Percentiles rank a stretch among this genome's conserved stretches.
Evolutionary conservation across 306 rosid genomes (phyloP).

Genomic region (Sindora glabra): DNA sequence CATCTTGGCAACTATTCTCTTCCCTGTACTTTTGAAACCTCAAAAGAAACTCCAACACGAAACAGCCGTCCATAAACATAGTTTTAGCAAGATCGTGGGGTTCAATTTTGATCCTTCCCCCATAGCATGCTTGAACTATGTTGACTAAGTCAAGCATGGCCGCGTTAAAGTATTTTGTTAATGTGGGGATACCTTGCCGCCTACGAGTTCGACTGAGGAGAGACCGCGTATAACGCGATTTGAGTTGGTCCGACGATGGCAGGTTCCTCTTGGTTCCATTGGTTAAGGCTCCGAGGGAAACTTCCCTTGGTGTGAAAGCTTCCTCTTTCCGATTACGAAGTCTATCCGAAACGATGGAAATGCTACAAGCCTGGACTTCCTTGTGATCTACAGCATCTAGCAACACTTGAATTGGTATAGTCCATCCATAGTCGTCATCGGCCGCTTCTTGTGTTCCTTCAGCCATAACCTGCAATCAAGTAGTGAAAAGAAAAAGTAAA

Average conservation of each 20-base stretch:
- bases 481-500: too few species aligned
- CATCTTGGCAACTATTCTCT: neutral
- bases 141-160: slow-evolving; percentile 16
- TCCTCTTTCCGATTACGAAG: slow-evolving; percentile 20
- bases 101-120: slow-evolving; percentile 14
- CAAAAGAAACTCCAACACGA: slow-evolving; percentile 29
- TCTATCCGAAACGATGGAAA: slow-evolving; percentile 13
- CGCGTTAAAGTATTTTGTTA: neutral
- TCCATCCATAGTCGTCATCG: slow-evolving; percentile 17
- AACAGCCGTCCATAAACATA: slow-evolving; percentile 38
- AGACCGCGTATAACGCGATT: slow-evolving; percentile 20
- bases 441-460: neutral
- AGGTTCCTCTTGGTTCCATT: slow-evolving; percentile 16
- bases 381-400: slow-evolving; percentile 22
- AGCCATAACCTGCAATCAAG: too few species aligned
- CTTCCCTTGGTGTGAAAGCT: slow-evolving; percentile 18
- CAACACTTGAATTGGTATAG: slow-evolving; percentile 15
- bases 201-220: slow-evolving; percentile 16
- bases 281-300: slow-evolving; percentile 24
- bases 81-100: slow-evolving; percentile 20
- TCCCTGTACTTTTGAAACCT: neutral
- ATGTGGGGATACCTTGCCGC: neutral
- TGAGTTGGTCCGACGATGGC: slow-evolving; percentile 21
- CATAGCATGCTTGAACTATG: slow-evolving; percentile 24
- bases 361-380: slow-evolving; percentile 24